Evolutionary conservation across 2,329 filamentous ascomycete species (phyloP).

Genomic region (Endoconidiophora laricicola): DNA sequence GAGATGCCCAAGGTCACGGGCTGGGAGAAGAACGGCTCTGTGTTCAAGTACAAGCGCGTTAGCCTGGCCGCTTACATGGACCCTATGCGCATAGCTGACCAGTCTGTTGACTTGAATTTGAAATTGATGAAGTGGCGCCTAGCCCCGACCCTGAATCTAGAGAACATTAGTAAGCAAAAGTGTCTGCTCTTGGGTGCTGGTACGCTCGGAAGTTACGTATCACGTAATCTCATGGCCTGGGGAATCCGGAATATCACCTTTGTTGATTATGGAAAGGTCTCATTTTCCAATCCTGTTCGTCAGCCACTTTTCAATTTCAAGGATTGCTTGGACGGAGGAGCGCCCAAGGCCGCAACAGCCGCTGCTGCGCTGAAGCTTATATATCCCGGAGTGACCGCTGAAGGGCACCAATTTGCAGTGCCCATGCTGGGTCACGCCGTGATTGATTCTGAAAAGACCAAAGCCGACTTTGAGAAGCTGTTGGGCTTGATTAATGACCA

Average conservation of each 20-base stretch:
- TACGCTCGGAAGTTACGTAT: conserved; percentile 86
- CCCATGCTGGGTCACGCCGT: conserved; percentile 88
- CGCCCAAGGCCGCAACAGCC: conserved; percentile 65
- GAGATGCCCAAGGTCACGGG: conserved; percentile 80
- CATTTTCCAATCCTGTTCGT: conserved; percentile 89
- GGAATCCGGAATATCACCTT: conserved; percentile 91
- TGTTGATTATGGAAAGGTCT: conserved; percentile 82
- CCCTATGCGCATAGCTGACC: conserved; percentile 69
- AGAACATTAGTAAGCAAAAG: conserved; percentile 74
- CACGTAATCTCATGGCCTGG: conserved; percentile 85
- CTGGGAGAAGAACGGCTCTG: conserved; percentile 71
- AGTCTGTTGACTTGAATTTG: conserved; percentile 87
- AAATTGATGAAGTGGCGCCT: conserved; percentile 99
- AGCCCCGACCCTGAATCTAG: conserved; percentile 71
- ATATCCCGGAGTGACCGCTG: conserved; percentile 74
- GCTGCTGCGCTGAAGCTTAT: conserved; percentile 69
- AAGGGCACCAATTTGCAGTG: conserved; percentile 67
- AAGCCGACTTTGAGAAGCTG: conserved; percentile 58
- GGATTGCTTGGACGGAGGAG: conserved; percentile 75
- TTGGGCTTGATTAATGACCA: conserved; percentile 63
- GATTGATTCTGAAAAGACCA: conserved; percentile 47
- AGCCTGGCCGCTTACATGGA: conserved; percentile 91
- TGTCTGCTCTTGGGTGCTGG: conserved; percentile 85
- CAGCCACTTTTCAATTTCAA: conserved; percentile 84
- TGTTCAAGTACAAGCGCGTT: conserved; percentile 54